Base-by-base conservation (phyloP, 192 early-diverging fungal genomes). In the Rhizophlyctis rosea region DNA sequence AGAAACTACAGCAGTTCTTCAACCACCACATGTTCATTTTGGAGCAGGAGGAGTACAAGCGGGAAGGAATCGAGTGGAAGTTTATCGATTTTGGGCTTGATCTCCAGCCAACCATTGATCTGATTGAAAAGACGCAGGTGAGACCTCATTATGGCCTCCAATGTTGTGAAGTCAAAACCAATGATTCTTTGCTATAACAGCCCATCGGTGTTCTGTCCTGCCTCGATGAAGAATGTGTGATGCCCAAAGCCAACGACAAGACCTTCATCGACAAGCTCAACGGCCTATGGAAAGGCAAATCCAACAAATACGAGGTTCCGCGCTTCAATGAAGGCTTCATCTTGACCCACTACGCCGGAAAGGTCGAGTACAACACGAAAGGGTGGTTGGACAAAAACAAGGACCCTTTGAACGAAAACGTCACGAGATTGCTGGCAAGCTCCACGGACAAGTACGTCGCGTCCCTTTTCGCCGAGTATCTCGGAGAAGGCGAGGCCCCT, bases 301-400 rank as follows among this genome's bases (percentile, higher is more conserved):
- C 87, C 1, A 70, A 87, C 64, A 96, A 96, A 75, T 98, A 92
- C 77, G 88, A 91, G 29, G 81, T 75, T 3, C 89, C 90, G 35
- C 76, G 90, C 23, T 96, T 98, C 77, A 85, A 89, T 61, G 80
- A 87, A 59, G 91, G 91, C 1, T 98, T 98, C 60, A 89, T 89
- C 28, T 70, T 98, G 29, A 83, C 89, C 36, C 96, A 98, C 71
- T 98, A 98, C 71, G 96, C 96, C 32, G 96, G 89, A 36, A 85
- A 91, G 59, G 96, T 98, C 30, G 93, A 98, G 66, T 98, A 98
- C 68, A 86, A 78, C 62, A 90, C 87, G 2, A 64, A 77, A 9
- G 94, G 92, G 32, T 98, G 95, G 95, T 77, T 98, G 3, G 91
- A 98, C 76, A 97, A 96, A 81, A 98, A 98, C 84, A 98, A 96